Evolutionary conservation across 2,329 filamentous ascomycete species (phyloP).

Genomic region (Venturiaceae sp.): DNA sequence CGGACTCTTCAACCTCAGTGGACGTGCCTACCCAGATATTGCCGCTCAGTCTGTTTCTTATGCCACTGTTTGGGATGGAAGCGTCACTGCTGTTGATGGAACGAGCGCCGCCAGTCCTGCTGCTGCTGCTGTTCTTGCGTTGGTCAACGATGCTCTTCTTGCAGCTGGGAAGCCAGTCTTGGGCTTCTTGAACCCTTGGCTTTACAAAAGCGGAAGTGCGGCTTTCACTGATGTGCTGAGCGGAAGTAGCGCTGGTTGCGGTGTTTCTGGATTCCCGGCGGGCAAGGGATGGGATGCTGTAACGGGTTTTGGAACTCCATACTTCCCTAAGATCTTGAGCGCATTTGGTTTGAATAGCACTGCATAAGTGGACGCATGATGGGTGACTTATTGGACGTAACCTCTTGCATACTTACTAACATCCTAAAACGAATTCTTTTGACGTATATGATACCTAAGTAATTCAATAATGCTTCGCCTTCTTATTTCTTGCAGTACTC

Average conservation of each 20-base stretch:
- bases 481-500: neutral
- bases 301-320: conserved; percentile 38
- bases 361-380: neutral
- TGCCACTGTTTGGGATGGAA: neutral
- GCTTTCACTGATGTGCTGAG: conserved; percentile 18
- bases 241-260: conserved; percentile 26
- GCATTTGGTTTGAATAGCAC: neutral
- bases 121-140: conserved; percentile 43
- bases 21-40: conserved; percentile 11
- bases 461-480: neutral
- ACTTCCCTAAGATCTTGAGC: conserved; percentile 7
- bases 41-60: conserved; percentile 7
- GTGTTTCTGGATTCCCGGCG: conserved; percentile 14
- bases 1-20: conserved; percentile 6
- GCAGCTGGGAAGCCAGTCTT: conserved; percentile 32
- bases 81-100: neutral
- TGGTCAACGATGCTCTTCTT: conserved; percentile 48
- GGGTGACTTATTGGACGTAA: neutral
- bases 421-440: too few relatives aligned
- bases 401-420: too few relatives aligned
- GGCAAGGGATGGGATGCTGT: conserved; percentile 37
- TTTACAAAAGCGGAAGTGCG: conserved; percentile 27
- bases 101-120: conserved; percentile 28
- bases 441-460: neutral
- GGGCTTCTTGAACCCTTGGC: conserved; percentile 47